These are phyloP conservation scores for Flammula alnicola DNA, from an alignment of 1,284 basidiomycete genomes.

Conservation along the genomic window DNA sequence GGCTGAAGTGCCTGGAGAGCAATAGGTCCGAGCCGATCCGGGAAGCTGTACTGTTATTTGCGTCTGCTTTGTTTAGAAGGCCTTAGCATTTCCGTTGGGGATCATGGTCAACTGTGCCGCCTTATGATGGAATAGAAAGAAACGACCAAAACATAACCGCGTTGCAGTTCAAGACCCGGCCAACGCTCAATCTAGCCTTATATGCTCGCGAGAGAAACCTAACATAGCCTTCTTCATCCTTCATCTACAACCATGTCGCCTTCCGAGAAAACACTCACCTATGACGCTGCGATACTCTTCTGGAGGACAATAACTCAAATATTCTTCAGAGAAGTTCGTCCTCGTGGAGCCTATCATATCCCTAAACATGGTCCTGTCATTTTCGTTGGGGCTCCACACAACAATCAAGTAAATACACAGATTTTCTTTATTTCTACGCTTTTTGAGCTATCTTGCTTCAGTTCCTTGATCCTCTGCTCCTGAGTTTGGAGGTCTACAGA, in stretches of 20 bases:
- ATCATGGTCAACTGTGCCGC: too few relatives aligned
- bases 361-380: constrained; percentile 93
- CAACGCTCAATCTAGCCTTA: not conserved
- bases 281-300: constrained; percentile 73
- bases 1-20: too few relatives aligned
- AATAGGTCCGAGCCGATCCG: too few relatives aligned
- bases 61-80: constrained; percentile 12
- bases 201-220: constrained; percentile 7
- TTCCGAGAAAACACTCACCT: constrained; percentile 40
- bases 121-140: too few relatives aligned
- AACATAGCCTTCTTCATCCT: constrained; percentile 5
- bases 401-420: constrained; percentile 77
- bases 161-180: not conserved
- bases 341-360: constrained; percentile 94
- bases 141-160: not conserved
- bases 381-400: constrained; percentile 96
- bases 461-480: constrained; percentile 94
- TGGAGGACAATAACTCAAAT: constrained; percentile 90
- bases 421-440: constrained; percentile 8
- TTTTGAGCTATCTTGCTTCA: constrained; percentile 42
- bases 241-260: constrained; percentile 13
- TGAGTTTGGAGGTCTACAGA: constrained; percentile 87
- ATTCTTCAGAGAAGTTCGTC: constrained; percentile 97
- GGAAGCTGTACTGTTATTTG: constrained; percentile 13
- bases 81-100: too few relatives aligned